phyloP scores from a whole-genome alignment of 768 basidiomycete species.

The Pleurotus platypus region DNA sequence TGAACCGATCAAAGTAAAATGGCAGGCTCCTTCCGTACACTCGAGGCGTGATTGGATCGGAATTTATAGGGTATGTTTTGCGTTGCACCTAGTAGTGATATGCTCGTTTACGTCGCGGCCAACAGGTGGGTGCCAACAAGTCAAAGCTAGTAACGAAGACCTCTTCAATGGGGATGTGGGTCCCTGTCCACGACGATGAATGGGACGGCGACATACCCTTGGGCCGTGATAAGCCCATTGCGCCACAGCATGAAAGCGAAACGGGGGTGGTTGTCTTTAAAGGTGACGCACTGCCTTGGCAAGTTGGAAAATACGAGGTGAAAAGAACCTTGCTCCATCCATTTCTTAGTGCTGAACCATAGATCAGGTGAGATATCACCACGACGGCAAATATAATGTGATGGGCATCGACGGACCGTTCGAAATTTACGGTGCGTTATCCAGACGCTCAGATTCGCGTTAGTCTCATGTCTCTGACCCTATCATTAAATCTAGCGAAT shows the following conservation, averaged over 20 bases:
- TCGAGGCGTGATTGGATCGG: conserved; percentile 97
- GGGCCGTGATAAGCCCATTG: conserved; percentile 34
- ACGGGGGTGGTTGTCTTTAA: conserved; percentile 72
- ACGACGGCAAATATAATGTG: conserved; percentile 97
- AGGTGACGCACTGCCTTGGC: conserved; percentile 82
- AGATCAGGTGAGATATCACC: conserved; percentile 80
- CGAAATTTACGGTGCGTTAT: conserved; percentile 77
- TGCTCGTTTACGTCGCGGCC: conserved; percentile 7
- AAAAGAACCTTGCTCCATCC: conserved; percentile 11
- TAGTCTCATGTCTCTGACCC: conserved; percentile 8
- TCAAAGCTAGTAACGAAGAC: conserved; percentile 80
- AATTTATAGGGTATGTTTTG: conserved; percentile 64
- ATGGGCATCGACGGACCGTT: conserved; percentile 82
- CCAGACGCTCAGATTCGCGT: neutral
- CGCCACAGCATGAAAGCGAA: conserved; percentile 37
- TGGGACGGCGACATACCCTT: conserved; percentile 87
- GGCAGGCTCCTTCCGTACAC: conserved; percentile 84
- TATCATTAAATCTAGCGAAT: conserved; percentile 48
- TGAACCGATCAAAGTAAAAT: conserved; percentile 81
- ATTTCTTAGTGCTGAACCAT: neutral
- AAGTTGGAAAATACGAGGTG: conserved; percentile 83
- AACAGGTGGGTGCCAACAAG: conserved; percentile 82
- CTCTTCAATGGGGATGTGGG: conserved; percentile 88
- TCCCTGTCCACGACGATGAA: conserved; percentile 86
- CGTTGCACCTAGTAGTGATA: neutral